These are phyloP conservation scores for Colletotrichum lini DNA, from an alignment of 2,329 filamentous ascomycete genomes.

Conservation along the genomic window DNA sequence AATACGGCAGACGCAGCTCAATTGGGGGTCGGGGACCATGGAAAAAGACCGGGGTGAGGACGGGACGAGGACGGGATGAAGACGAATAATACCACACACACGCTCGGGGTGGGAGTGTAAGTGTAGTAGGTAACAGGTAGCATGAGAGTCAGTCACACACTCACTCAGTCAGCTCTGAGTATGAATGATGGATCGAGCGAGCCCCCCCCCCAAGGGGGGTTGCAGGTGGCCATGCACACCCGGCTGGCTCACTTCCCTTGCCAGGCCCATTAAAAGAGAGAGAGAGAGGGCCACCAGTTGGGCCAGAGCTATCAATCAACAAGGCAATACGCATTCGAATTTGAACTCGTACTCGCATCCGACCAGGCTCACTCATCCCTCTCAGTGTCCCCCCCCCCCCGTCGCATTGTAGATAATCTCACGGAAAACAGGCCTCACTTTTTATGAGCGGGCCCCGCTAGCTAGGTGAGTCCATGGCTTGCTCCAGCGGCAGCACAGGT, in stretches of 20 bases:
- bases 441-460: not conserved
- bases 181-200: conserved; percentile 25
- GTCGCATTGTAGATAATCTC: not conserved
- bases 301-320: not conserved
- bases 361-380: not conserved
- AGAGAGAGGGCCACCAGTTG: not conserved
- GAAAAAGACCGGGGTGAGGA: conserved; percentile 14
- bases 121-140: not conserved
- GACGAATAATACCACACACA: not conserved
- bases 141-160: conserved; percentile 10
- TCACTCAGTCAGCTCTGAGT: not conserved
- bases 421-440: too few species aligned
- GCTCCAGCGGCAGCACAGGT: not conserved
- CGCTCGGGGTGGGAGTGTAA: conserved; percentile 8
- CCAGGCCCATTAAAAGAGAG: not conserved
- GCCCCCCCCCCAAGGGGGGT: not conserved
- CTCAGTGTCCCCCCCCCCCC: not conserved
- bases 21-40: conserved; percentile 18
- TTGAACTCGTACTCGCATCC: not conserved
- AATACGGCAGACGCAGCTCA: conserved; percentile 21
- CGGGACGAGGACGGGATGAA: not conserved
- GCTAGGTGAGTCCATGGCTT: not conserved
- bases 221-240: conserved; percentile 24
- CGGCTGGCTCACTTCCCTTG: conserved; percentile 4
- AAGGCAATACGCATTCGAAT: not conserved